Evolutionary conservation across 2,329 filamentous ascomycete species (phyloP), one percentile per base, ranked within the genome.

Genomic region (Penicillium sp.): DNA sequence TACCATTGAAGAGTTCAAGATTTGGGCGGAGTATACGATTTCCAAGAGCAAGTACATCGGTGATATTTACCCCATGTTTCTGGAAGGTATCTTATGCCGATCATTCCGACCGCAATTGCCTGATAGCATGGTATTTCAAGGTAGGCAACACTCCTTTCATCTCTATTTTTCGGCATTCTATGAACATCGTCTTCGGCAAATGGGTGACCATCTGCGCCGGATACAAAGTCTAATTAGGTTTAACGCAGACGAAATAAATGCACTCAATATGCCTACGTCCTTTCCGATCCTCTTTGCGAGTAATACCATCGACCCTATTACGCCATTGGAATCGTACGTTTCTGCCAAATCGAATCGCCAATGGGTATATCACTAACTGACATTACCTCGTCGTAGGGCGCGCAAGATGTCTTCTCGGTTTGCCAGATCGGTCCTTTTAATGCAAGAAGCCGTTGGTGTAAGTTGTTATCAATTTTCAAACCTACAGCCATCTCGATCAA

Each of bases 281-380:
- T 76, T 80, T 51, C 82, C 82, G 0, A 70, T 85, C 18, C 72
- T 85, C 17, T 80, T 82, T 62, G 62, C 83, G 15, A 77, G 78
- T 23, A 84, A 80, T 61, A 80, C 77, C 0, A 73, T 77, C 29
- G 82, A 85, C 54, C 83, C 83, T 0, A 79, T 85, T 1, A 84
- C 81, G 1, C 82, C 82, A 3, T 66, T 84, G 17, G 9, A 46
- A 49, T 57, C 54, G 54, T 59, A 57, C 10, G 54, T 46, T 42
- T 29, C 3, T 15, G 32, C 3, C 17, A 29, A 53, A 17, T 48
- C 18, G 3, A 13, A 13, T 39, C 26, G 17, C 18, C 41, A 40
- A 37, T 18, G 27, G 33, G 20, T 46, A 24, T 34, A 26, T 8
- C 20, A 2, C 4, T 51, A 26, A 34, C 36, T 57, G 20, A 49